phyloP scores from a whole-genome alignment of 768 basidiomycete species.

The Podaxis sp. region DNA sequence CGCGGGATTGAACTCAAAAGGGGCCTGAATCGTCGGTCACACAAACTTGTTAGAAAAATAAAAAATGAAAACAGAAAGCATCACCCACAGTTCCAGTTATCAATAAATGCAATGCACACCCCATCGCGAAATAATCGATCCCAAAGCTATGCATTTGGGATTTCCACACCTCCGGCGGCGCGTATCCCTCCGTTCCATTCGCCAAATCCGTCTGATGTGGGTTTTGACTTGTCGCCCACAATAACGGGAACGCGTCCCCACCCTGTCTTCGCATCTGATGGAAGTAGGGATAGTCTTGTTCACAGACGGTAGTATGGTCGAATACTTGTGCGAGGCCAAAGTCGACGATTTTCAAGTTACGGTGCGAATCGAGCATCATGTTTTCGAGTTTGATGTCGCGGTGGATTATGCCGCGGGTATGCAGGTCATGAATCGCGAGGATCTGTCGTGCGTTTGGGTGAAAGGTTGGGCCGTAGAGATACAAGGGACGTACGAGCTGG shows the following conservation, averaged over 20 bases:
- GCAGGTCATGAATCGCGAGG: slow-evolving; percentile 17
- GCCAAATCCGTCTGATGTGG: slow-evolving; percentile 13
- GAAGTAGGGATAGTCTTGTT: slow-evolving; percentile 1
- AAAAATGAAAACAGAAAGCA: neutral
- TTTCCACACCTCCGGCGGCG: slow-evolving; percentile 12
- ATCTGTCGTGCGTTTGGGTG: neutral
- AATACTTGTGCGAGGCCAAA: slow-evolving; percentile 16
- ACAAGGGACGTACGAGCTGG: neutral
- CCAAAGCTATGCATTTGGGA: slow-evolving; percentile 13
- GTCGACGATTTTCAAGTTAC: slow-evolving; percentile 17
- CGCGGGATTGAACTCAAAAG: slow-evolving; percentile 3
- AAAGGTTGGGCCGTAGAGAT: neutral
- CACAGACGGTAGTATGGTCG: slow-evolving; percentile 6
- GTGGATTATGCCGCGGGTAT: slow-evolving; percentile 18
- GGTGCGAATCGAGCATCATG: slow-evolving; percentile 15
- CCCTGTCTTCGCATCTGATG: neutral
- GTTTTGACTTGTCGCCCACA: slow-evolving; percentile 12
- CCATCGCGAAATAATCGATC: slow-evolving; percentile 14
- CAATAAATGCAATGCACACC: slow-evolving; percentile 10
- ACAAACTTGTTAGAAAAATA: neutral
- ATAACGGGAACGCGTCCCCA: slow-evolving; percentile 6
- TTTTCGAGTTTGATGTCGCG: slow-evolving; percentile 20
- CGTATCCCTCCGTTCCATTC: slow-evolving; percentile 12
- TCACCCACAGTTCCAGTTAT: slow-evolving; percentile 6
- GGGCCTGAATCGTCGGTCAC: neutral